Evolutionary conservation across 2,329 filamentous ascomycete species (phyloP), one percentile per base, ranked within the genome.

Genomic region (Cordyceps cicadae): DNA sequence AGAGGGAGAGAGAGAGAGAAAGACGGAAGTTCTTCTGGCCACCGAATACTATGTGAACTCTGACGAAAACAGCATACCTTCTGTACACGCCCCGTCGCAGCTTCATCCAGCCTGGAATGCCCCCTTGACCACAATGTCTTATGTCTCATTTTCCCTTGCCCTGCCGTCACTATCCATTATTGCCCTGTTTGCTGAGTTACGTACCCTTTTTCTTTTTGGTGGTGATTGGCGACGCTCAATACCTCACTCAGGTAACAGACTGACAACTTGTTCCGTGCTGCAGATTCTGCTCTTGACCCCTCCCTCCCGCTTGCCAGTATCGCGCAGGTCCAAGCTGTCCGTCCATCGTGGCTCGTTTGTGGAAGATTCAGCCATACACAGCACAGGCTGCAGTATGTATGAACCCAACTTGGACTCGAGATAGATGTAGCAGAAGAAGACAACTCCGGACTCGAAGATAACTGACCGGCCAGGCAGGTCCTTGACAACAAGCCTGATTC

Each of bases 81-180:
- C 32, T 50, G 46, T 24, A 24, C 45, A 39, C 19, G 5, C 54
- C n/a, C 43, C 54, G 56, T 59, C 48, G 34, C 56, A 45, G 17
- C 45, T 37, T 59, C 29, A 24, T 43, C 32, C 37, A 52, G 41
- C 46, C 56, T 52, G 56, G 56, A 59, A 51, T 59, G 56, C 24
- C 19, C 56, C 48, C 49, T 52, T 21, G 48, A 43, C 34, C 46
- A 19, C 48, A 50, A 50, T 57, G 54, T 52, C 49, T 43, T 48
- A 59, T 24, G 56, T 52, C 48, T 52, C 56, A 59, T 50, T 34
- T 59, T 51, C 32, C 21, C 19, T 32, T 51, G 14, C 34, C 32
- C 37, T 19, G n/a, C 37, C 43, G 32, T 29, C 55, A 9, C 32
- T 48, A n/a, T 19, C 26, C 32, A 49, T 52, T 45, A 51, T 52